Base-by-base conservation (phyloP, 2,329 filamentous ascomycete species). In the Aspergillus felis region DNA sequence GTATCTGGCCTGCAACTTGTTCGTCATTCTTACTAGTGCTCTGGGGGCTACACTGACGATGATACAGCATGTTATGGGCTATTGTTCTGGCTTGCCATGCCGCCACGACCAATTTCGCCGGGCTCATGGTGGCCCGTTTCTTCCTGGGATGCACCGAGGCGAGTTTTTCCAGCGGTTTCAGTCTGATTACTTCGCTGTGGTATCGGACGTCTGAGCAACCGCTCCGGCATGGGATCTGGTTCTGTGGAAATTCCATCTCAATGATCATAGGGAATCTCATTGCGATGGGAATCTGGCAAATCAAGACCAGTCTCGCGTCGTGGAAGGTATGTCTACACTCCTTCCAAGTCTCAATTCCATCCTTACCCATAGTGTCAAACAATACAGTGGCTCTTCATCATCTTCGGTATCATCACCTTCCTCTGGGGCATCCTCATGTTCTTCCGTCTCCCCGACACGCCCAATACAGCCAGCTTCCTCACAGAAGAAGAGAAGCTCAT, bases 121-220 rank as follows among this genome's bases (percentile, higher is more conserved):
- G 69, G 4, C 64, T 78, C 4, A 74, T 79, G 66, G 66, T 71
- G 1, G 69, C 73, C 28, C 68, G 78, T 3, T 77, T 79, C 55
- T 70, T 80, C 57, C 72, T 79, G 14, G 77, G 77, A 7, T 70
- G 70, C 2, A 73, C 76, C 24, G 77, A 79, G 60, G 72, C 70
- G 2, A 70, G 67, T 25, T 61, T 74, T 7, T 68, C 70, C 7
- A 73, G 74, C 1, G 68, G 68, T 0, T 74, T 77, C 51, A 66
- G 68, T 56, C 58, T 74, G 58, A 75, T 68, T 41, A 71, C 69
- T n/a, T 65, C 66, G 1, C 60, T 69, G 29, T 72, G 68, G 66
- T 72, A 71, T 47, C 64, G 61, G 8, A 62, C 61, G 9, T 61
- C 65, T 8, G 70, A 72, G 53, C 70, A 72, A 28, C 69, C 69